phyloP scores from a whole-genome alignment of 768 basidiomycete genomes.

The Ramaria sp. region DNA sequence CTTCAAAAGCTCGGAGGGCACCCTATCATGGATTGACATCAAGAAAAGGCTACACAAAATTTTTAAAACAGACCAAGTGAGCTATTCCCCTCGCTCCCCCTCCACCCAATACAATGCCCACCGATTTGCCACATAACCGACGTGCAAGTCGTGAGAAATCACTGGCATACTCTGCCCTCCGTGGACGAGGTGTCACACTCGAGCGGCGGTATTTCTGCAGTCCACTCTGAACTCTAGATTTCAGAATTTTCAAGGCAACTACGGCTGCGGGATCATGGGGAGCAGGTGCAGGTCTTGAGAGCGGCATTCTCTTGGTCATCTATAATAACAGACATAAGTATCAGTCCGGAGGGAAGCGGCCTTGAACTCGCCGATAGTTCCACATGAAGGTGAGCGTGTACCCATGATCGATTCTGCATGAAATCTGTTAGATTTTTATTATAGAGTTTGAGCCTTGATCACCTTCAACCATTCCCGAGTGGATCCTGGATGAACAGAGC shows the following conservation, averaged over 20 bases:
- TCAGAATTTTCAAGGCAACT: slow-evolving; percentile 81
- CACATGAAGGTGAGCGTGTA: slow-evolving; percentile 92
- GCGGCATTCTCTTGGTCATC: slow-evolving; percentile 25
- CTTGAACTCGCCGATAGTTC: slow-evolving; percentile 58
- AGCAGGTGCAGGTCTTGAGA: slow-evolving; percentile 42
- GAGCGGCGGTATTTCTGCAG: slow-evolving; percentile 79
- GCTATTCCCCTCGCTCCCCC: slow-evolving; percentile 92
- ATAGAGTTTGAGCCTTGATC: slow-evolving; percentile 4
- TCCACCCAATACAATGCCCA: slow-evolving; percentile 91
- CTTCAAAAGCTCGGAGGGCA: slow-evolving; percentile 85
- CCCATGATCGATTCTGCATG: slow-evolving; percentile 81
- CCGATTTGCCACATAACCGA: slow-evolving; percentile 83
- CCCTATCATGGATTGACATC: slow-evolving; percentile 40
- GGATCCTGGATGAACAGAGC: slow-evolving; percentile 79
- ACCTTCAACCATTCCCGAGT: slow-evolving; percentile 96
- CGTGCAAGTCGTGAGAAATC: slow-evolving; percentile 91
- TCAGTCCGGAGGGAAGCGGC: not conserved
- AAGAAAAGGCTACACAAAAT: not conserved
- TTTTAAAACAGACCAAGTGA: slow-evolving; percentile 38
- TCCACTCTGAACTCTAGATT: slow-evolving; percentile 81
- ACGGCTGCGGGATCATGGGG: slow-evolving; percentile 83
- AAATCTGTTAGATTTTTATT: slow-evolving; percentile 3
- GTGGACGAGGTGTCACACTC: slow-evolving; percentile 49
- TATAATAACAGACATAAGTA: not conserved
- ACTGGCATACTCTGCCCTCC: slow-evolving; percentile 71